Percentiles rank a stretch among this genome's conserved stretches.
Evolutionary conservation across 2,329 filamentous ascomycete species (phyloP).

Genomic region (Apiospora rasikravindrae): DNA sequence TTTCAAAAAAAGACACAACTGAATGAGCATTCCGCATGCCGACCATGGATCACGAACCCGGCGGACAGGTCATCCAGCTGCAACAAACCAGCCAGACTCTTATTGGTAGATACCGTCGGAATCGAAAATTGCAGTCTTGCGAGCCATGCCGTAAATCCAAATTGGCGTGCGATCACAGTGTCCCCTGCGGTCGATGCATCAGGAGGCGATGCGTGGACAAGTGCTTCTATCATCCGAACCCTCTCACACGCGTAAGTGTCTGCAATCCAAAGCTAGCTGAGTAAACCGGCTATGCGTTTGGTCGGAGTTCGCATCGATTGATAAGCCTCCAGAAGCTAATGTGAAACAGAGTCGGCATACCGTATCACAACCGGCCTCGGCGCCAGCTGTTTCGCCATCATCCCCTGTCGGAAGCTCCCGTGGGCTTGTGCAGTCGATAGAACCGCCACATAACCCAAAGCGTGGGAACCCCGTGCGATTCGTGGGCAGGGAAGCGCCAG

Average conservation of each 20-base stretch:
- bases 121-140: slow-evolving; percentile 43
- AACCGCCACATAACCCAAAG: background rate
- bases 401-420: background rate
- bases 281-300: background rate
- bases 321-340: background rate
- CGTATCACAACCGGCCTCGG: background rate
- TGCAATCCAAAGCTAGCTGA: background rate
- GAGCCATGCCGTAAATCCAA: slow-evolving; percentile 42
- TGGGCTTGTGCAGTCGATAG: background rate
- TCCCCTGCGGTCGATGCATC: slow-evolving; percentile 42
- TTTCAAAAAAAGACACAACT: background rate
- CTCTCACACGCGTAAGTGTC: slow-evolving; percentile 38
- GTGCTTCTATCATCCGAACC: slow-evolving; percentile 42
- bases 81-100: slow-evolving; percentile 30
- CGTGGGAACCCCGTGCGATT: background rate
- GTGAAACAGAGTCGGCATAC: background rate
- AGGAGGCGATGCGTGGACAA: slow-evolving; percentile 36
- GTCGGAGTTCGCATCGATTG: background rate
- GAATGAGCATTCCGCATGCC: background rate
- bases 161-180: slow-evolving; percentile 41
- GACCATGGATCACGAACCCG: slow-evolving; percentile 21
- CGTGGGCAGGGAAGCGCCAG: background rate
- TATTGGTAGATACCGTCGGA: slow-evolving; percentile 40
- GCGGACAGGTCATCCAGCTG: slow-evolving; percentile 37
- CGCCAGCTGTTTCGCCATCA: background rate